Conservation (phyloP, 78 protist genomes). For the Dictyostelium brefeldianum region DNA sequence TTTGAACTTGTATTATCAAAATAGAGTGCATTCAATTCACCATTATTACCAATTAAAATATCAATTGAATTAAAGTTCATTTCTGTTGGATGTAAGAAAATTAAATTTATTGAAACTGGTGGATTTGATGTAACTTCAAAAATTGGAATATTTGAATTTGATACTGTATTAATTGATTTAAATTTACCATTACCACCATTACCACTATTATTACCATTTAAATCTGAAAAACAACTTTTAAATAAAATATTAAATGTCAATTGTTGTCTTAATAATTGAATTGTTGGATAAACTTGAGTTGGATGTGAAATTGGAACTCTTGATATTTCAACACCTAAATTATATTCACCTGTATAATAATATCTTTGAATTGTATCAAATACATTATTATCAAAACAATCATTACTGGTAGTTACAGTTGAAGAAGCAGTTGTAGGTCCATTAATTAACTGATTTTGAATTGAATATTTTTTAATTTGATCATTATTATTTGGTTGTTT, state of each 20-base stretch:
- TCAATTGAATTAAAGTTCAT: conserved; percentile 25
- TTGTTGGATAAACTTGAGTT: conserved; percentile 39
- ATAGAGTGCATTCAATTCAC: neutral
- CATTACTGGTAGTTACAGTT: neutral
- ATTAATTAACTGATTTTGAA: conserved; percentile 16
- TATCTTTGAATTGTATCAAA: conserved; percentile 30
- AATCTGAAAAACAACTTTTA: conserved; percentile 45
- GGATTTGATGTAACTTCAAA: conserved; percentile 36
- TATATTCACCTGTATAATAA: conserved; percentile 53
- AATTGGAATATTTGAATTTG: neutral
- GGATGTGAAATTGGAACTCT: conserved; percentile 40
- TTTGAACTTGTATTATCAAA: conserved; percentile 7
- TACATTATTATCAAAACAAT: conserved; percentile 5
- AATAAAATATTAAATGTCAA: conserved; percentile 9
- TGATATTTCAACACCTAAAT: conserved; percentile 24
- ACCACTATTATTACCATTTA: neutral
- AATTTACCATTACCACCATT: too few relatives aligned
- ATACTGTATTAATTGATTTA: neutral
- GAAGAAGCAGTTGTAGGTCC: too few relatives aligned
- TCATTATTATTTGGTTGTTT: neutral
- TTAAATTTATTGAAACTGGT: conserved; percentile 39
- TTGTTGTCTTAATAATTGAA: conserved; percentile 54
- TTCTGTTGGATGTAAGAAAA: conserved; percentile 38
- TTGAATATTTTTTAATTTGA: conserved; percentile 8
- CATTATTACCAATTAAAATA: conserved; percentile 3